Conservation (phyloP, 345 rosid genomes). For the Murraya koenigii region DNA sequence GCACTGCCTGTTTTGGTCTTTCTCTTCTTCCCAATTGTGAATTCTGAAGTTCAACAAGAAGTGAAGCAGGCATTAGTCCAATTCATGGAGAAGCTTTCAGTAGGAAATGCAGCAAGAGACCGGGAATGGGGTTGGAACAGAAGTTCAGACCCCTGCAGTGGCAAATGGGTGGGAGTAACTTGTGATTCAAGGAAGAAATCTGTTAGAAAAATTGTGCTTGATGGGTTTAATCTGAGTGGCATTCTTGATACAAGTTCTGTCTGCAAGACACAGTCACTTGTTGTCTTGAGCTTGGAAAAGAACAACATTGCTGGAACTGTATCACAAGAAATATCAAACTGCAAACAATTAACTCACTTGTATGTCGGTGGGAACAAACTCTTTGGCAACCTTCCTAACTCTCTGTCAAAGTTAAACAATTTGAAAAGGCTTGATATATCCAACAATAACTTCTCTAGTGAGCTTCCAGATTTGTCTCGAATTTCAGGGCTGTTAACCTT, state of each 20-base stretch:
- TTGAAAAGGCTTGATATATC: slow-evolving; percentile 50
- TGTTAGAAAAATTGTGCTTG: slow-evolving; percentile 48
- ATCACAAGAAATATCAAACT: slow-evolving; percentile 39
- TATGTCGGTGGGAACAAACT: slow-evolving; percentile 37
- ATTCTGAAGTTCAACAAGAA: slow-evolving; percentile 30
- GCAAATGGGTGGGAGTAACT: slow-evolving; percentile 43
- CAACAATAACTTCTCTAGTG: slow-evolving; percentile 40
- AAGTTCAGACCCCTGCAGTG: slow-evolving; percentile 52
- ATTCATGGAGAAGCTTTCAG: slow-evolving; percentile 49
- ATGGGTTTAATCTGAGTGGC: slow-evolving; percentile 43
- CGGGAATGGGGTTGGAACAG: slow-evolving; percentile 47
- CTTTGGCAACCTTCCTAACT: slow-evolving; percentile 42
- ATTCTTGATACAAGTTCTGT: slow-evolving; percentile 35
- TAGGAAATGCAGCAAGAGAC: slow-evolving; percentile 20
- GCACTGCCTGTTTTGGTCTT: slow-evolving; percentile 30
- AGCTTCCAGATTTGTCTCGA: slow-evolving; percentile 37
- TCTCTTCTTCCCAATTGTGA: slow-evolving; percentile 24
- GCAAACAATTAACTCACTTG: slow-evolving; percentile 45
- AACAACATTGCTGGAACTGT: slow-evolving; percentile 38
- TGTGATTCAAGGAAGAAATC: slow-evolving; percentile 23
- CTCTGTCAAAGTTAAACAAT: slow-evolving; percentile 37
- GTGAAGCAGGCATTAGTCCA: slow-evolving; percentile 37
- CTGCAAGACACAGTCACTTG: slow-evolving; percentile 34
- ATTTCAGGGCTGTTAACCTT: slow-evolving; percentile 40
- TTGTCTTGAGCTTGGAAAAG: slow-evolving; percentile 39